Base-by-base conservation (phyloP, 768 basidiomycete genomes). In the Phallus indusiatus region DNA sequence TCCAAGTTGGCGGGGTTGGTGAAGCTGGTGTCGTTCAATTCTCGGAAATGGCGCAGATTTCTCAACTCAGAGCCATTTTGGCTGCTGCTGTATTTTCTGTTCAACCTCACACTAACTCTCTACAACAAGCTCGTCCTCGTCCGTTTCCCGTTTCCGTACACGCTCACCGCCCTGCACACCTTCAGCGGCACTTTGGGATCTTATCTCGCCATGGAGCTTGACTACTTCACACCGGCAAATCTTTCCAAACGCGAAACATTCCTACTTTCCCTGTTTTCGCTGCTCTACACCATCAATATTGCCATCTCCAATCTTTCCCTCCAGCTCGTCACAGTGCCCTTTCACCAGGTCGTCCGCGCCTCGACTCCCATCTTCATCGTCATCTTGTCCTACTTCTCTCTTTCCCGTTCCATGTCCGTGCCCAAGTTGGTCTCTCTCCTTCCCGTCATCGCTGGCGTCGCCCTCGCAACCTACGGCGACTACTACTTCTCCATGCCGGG, bases 271-370 rank as follows among this genome's bases (percentile, higher is more conserved):
- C 28, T 28, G 28, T 99, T 98, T 74, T 95, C 93, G 64, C 74
- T 85, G 18, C 77, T 99, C 1, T 99, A 96, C 70, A 89, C 94
- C 5, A 73, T 95, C 69, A 99, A 99, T 68, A 95, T 98, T 64
- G 86, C 88, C 47, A 86, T 97, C 52, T 94, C 92, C 74, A 99
- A 99, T 70, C 75, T 93, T 33, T 94, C 90, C 6, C 77, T 95
- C 21, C 80, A 88, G 63, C 75, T 95, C 18, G 94, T 97, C 37
- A 94, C 94, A 6, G 81, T 95, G 17, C 92, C 94, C 5, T 96
- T 99, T 68, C 96, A 98, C 70, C 95, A 98, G 76, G 92, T 98
- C 57, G 85, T 98, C 37, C 88, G 96, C 28, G 90, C 94, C 5
- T 82, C 89, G 18, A 88, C 95, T 0, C 95, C 96, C 0, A 79